Conservation (phyloP, 2,329 filamentous ascomycete species). For the Claviceps pazoutovae region DNA sequence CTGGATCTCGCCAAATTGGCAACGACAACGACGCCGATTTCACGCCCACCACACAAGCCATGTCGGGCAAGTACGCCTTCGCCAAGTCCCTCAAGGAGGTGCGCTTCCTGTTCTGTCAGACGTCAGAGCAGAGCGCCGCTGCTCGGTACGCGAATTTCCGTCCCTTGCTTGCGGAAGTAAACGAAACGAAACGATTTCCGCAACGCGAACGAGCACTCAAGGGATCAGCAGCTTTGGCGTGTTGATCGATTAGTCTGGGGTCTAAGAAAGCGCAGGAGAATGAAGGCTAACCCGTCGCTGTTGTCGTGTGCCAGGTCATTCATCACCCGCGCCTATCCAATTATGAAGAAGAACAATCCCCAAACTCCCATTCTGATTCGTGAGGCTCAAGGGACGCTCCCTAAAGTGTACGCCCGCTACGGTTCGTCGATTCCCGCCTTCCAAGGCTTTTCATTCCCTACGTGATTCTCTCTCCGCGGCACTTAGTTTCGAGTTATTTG, state of each 20-base stretch:
- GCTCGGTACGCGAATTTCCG: constrained; percentile 50
- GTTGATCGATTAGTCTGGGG: no score
- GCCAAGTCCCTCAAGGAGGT: constrained; percentile 81
- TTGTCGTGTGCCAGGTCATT: constrained; percentile 50
- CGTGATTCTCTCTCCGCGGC: neutral
- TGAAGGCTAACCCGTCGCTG: neutral
- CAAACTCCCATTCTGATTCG: constrained; percentile 86
- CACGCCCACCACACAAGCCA: constrained; percentile 28
- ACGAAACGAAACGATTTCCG: no score
- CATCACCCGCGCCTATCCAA: constrained; percentile 80
- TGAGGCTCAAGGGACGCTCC: constrained; percentile 73
- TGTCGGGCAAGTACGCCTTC: constrained; percentile 92
- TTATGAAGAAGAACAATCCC: constrained; percentile 99
- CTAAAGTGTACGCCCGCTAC: constrained; percentile 84
- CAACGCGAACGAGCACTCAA: no score
- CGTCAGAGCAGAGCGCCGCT: constrained; percentile 76
- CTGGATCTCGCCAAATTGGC: neutral
- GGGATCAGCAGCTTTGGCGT: no score
- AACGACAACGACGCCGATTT: neutral
- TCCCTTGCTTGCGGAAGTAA: neutral
- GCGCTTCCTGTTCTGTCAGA: constrained; percentile 95
- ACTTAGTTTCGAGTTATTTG: no score
- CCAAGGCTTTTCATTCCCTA: neutral
- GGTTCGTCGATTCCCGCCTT: constrained; percentile 35
- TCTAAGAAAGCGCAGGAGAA: no score